Evolutionary conservation across 331 rosid genomes (phyloP).

Genomic region (Stylosanthes scabra): DNA sequence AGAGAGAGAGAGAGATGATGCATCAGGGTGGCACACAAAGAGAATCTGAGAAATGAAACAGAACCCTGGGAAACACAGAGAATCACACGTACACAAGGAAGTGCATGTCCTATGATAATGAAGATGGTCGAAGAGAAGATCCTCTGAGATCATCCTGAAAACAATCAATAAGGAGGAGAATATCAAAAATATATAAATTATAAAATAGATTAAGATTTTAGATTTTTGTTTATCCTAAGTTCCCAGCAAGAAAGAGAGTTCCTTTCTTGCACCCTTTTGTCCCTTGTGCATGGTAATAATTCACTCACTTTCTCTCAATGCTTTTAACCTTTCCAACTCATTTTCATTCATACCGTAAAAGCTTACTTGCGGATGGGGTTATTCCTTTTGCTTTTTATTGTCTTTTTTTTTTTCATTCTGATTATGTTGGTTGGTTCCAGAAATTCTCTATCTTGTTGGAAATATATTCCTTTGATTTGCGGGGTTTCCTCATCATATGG

Average conservation of each 20-base stretch:
- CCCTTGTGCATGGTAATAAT: slow-evolving; percentile 66
- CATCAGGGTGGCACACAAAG: slow-evolving; percentile 30
- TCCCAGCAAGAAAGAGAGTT: slow-evolving; percentile 24
- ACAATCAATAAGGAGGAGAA: neutral
- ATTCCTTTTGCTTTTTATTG: slow-evolving; percentile 45
- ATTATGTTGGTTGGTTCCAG: neutral
- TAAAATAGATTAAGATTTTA: too few relatives aligned
- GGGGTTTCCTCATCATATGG: slow-evolving; percentile 1
- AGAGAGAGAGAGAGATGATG: slow-evolving; percentile 44
- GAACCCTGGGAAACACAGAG: slow-evolving; percentile 9
- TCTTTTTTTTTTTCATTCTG: neutral
- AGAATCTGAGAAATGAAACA: slow-evolving; percentile 29
- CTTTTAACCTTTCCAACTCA: neutral
- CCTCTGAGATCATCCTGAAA: slow-evolving; percentile 93
- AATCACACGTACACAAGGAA: slow-evolving; percentile 27
- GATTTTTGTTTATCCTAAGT: too few relatives aligned
- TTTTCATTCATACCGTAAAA: slow-evolving; percentile 17
- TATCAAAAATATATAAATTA: too few relatives aligned
- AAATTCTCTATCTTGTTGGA: neutral
- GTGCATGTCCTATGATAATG: slow-evolving; percentile 38
- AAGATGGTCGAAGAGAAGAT: slow-evolving; percentile 85
- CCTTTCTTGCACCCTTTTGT: slow-evolving; percentile 45
- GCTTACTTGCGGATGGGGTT: slow-evolving; percentile 63
- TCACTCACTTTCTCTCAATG: slow-evolving; percentile 26
- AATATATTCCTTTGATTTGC: slow-evolving; percentile 30